A percentile compares a stretch with the other conserved stretches of the same genome.
phyloP scores from a whole-genome alignment of 805 yeast genomes.

The Yamadazyma olivae region DNA sequence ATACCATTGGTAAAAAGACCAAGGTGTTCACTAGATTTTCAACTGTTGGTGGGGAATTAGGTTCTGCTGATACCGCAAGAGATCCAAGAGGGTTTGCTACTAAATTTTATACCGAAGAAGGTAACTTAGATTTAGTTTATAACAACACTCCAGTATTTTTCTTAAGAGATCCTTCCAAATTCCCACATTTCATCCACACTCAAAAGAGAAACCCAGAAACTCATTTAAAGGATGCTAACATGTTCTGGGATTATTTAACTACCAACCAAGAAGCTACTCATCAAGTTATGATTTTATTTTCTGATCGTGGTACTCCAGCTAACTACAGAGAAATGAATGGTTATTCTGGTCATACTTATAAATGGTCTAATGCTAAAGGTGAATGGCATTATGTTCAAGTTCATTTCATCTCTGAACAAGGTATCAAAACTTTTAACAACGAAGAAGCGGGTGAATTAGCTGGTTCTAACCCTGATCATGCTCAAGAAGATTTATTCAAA shows the following conservation, averaged over 20 bases:
- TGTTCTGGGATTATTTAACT: slow-evolving; percentile 83
- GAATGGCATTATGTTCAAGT: slow-evolving; percentile 79
- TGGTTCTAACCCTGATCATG: slow-evolving; percentile 80
- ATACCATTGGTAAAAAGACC: slow-evolving; percentile 76
- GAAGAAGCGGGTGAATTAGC: slow-evolving; percentile 68
- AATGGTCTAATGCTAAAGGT: slow-evolving; percentile 73
- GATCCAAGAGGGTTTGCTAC: slow-evolving; percentile 86
- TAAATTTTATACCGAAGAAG: slow-evolving; percentile 80
- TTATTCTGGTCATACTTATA: slow-evolving; percentile 81
- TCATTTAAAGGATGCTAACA: slow-evolving; percentile 73
- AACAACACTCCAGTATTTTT: slow-evolving; percentile 86
- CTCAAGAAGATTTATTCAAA: slow-evolving; percentile 76
- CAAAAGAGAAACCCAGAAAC: slow-evolving; percentile 86
- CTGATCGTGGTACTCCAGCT: slow-evolving; percentile 82
- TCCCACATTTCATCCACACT: slow-evolving; percentile 85
- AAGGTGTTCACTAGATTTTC: slow-evolving; percentile 73
- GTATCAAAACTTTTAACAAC: slow-evolving; percentile 46
- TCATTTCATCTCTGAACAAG: slow-evolving; percentile 68
- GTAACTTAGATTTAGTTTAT: slow-evolving; percentile 80
- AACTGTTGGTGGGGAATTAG: slow-evolving; percentile 84
- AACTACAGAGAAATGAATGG: slow-evolving; percentile 78
- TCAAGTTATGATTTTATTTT: slow-evolving; percentile 69
- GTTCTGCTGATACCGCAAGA: slow-evolving; percentile 79
- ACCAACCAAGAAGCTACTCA: slow-evolving; percentile 72
- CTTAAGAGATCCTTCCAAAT: slow-evolving; percentile 80